These are phyloP conservation scores for Sclerotinia trifoliorum DNA, from an alignment of 2,329 filamentous ascomycete genomes.

Conservation along the genomic window DNA sequence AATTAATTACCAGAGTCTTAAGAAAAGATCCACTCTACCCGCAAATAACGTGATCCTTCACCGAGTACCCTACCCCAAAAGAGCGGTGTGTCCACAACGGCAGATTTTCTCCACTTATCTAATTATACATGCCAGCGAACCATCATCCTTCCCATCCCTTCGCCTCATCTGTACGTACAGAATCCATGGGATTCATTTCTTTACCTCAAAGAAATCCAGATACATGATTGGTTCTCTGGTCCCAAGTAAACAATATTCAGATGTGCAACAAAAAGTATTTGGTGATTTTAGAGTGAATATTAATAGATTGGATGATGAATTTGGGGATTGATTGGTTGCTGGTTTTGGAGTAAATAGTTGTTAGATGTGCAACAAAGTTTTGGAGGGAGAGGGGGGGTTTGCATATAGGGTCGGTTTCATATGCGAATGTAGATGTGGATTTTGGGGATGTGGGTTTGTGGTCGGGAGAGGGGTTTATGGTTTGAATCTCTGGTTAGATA, in stretches of 20 bases:
- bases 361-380: conserved; percentile 2
- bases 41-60: too few species aligned
- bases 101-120: conserved; percentile 3
- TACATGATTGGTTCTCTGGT: background rate
- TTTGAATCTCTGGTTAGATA: too few species aligned
- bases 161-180: too few species aligned
- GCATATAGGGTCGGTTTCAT: too few species aligned
- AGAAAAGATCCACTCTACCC: too few species aligned
- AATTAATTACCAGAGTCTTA: too few species aligned
- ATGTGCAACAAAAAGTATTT: conserved; percentile 2
- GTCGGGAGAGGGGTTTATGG: too few species aligned
- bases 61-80: too few species aligned
- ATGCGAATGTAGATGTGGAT: too few species aligned
- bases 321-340: background rate
- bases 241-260: conserved; percentile 3
- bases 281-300: background rate
- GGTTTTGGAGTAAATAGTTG: background rate
- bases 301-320: background rate
- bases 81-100: too few species aligned
- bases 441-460: too few species aligned
- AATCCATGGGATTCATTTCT: background rate
- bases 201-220: background rate
- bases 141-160: background rate
- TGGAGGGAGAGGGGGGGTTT: background rate
- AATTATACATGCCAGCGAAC: background rate